A percentile compares a stretch with the other conserved stretches of the same genome.
phyloP scores from a whole-genome alignment of 1,284 basidiomycete genomes.

The Puccinia hordei region DNA sequence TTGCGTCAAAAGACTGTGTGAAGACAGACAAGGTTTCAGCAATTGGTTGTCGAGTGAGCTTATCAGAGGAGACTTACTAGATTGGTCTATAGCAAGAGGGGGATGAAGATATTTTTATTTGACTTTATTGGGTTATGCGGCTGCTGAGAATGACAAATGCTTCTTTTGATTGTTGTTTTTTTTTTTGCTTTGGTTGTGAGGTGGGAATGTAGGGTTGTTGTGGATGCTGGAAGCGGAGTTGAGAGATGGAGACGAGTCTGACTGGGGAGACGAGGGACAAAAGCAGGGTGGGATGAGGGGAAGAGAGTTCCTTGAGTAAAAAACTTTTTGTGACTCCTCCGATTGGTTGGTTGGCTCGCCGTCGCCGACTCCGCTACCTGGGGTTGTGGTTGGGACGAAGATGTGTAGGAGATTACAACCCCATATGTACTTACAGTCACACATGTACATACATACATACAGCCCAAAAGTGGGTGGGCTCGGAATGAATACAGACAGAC shows the following conservation, averaged over 20 bases:
- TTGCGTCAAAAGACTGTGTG: not conserved
- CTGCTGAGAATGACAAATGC: too few species aligned
- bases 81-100: too few species aligned
- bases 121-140: too few species aligned
- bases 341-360: conserved; percentile 1
- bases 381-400: not conserved
- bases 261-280: not conserved
- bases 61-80: too few species aligned
- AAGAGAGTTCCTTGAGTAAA: not conserved
- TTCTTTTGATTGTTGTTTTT: too few species aligned
- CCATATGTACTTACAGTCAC: not conserved
- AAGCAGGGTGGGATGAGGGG: not conserved
- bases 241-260: too few species aligned
- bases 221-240: too few species aligned
- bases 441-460: too few species aligned
- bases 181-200: too few species aligned
- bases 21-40: not conserved
- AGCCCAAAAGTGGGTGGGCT: conserved; percentile 1
- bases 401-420: conserved; percentile 5
- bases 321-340: not conserved
- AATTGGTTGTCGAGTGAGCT: not conserved
- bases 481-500: not conserved
- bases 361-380: not conserved
- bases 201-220: too few species aligned
- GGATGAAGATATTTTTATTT: too few species aligned